A percentile compares a stretch with the other conserved stretches of the same genome.
phyloP scores from a whole-genome alignment of 148 eudicot species.

The Nyssa sinensis region DNA sequence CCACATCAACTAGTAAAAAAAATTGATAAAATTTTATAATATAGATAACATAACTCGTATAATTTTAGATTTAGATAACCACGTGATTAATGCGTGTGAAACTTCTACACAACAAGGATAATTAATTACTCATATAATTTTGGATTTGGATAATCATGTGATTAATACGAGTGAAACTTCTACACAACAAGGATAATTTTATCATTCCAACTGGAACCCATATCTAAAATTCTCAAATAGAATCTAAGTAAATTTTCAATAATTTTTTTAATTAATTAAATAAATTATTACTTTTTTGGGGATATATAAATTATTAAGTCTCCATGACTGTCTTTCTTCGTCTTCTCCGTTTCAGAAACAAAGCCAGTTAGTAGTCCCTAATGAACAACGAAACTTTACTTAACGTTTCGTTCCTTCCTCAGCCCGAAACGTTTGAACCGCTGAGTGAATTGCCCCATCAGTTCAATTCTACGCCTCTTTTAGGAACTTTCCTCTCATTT shows the following conservation, averaged over 20 bases:
- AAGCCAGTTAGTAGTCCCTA: too few species aligned
- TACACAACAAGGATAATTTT: too few species aligned
- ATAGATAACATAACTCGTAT: too few species aligned
- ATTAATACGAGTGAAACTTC: too few species aligned
- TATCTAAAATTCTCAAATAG: constrained; percentile 24
- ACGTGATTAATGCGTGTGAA: too few species aligned
- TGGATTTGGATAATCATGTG: too few species aligned
- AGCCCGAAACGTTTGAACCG: neutral
- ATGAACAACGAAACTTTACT: constrained; percentile 2
- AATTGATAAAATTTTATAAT: too few species aligned
- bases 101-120: too few species aligned
- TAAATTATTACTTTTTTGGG: neutral
- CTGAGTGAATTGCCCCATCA: neutral
- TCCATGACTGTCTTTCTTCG: neutral
- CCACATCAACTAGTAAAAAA: too few species aligned
- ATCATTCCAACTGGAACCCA: too few species aligned
- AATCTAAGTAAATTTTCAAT: constrained; percentile 3
- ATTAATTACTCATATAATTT: too few species aligned
- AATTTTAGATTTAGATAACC: too few species aligned
- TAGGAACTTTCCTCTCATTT: neutral
- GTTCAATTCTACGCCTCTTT: neutral
- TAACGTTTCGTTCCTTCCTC: constrained; percentile 9
- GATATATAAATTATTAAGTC: constrained; percentile 3
- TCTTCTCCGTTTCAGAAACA: neutral
- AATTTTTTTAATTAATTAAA: neutral